phyloP scores from a whole-genome alignment of 139 green algal genomes.

The Yamagishiella unicocca region DNA sequence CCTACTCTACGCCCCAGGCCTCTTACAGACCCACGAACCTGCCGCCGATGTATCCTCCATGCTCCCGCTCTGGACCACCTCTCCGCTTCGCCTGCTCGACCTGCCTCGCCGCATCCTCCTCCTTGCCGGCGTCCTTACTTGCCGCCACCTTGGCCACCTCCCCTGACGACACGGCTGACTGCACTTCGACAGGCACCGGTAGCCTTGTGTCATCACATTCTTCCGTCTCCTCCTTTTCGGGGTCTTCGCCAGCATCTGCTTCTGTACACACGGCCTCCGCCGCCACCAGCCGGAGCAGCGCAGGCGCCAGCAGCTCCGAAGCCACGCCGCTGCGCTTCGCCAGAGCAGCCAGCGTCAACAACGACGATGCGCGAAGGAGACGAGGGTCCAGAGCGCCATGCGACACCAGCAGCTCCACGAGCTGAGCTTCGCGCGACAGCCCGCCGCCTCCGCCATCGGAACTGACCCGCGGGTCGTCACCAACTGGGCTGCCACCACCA shows the following conservation, averaged over 20 bases:
- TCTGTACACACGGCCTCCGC: background rate
- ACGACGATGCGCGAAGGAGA: background rate
- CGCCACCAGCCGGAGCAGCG: background rate
- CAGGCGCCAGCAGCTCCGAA: background rate
- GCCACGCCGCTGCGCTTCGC: background rate
- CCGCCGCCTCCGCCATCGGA: background rate
- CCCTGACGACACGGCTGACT: background rate
- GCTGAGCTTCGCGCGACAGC: background rate
- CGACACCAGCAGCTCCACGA: constrained; percentile 1
- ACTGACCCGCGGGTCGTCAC: background rate
- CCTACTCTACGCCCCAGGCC: too few relatives aligned
- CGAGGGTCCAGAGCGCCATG: background rate
- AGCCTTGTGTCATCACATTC: background rate
- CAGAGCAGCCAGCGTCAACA: background rate
- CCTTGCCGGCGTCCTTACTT: too few relatives aligned
- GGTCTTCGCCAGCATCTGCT: too few relatives aligned
- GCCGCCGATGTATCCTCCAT: too few relatives aligned
- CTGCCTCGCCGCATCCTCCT: background rate
- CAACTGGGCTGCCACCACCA: background rate
- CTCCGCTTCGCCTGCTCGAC: too few relatives aligned
- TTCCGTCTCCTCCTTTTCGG: background rate
- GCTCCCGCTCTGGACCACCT: too few relatives aligned
- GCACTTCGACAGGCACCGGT: background rate
- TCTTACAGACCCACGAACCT: too few relatives aligned
- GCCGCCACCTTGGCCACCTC: background rate